Evolutionary conservation across 2,329 filamentous ascomycete genomes (phyloP).

Genomic region (Knufia petricola): DNA sequence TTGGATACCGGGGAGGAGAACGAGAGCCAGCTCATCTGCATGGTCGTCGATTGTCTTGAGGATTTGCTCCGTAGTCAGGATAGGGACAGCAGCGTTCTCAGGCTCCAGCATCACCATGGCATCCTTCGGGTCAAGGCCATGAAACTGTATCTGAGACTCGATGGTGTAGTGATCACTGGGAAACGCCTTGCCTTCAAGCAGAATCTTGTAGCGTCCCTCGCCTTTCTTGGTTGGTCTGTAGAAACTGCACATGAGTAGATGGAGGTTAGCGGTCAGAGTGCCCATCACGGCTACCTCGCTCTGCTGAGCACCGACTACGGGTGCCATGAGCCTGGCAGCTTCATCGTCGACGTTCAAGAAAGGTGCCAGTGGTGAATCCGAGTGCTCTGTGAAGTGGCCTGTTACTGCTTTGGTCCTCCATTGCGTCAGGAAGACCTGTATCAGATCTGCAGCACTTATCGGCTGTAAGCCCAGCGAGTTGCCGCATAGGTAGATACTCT

Average conservation of each 20-base stretch:
- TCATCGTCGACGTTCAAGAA: constrained; percentile 75
- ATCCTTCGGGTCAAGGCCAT: constrained; percentile 55
- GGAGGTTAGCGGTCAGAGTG: constrained; percentile 71
- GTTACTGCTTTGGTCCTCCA: constrained; percentile 80
- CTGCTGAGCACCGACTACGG: constrained; percentile 62
- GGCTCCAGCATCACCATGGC: constrained; percentile 68
- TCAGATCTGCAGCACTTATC: constrained; percentile 52
- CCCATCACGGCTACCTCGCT: constrained; percentile 82
- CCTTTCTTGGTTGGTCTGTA: constrained; percentile 55
- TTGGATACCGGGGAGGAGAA: constrained; percentile 79
- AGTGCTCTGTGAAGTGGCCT: constrained; percentile 66
- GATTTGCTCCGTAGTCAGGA: constrained; percentile 62
- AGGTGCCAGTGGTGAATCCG: constrained; percentile 56
- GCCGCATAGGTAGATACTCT: constrained; percentile 68
- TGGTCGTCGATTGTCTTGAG: constrained; percentile 65
- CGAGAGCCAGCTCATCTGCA: constrained; percentile 59
- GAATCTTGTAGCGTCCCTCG: constrained; percentile 58
- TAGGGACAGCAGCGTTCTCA: constrained; percentile 37
- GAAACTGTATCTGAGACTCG: constrained; percentile 67
- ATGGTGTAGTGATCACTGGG: constrained; percentile 82
- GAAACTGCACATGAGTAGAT: constrained; percentile 75
- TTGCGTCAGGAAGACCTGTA: constrained; percentile 65
- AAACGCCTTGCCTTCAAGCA: constrained; percentile 84
- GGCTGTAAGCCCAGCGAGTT: constrained; percentile 85
- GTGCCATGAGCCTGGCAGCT: constrained; percentile 59